Conservation (phyloP, 2,329 filamentous ascomycete genomes). For the Septoria petroselini region DNA sequence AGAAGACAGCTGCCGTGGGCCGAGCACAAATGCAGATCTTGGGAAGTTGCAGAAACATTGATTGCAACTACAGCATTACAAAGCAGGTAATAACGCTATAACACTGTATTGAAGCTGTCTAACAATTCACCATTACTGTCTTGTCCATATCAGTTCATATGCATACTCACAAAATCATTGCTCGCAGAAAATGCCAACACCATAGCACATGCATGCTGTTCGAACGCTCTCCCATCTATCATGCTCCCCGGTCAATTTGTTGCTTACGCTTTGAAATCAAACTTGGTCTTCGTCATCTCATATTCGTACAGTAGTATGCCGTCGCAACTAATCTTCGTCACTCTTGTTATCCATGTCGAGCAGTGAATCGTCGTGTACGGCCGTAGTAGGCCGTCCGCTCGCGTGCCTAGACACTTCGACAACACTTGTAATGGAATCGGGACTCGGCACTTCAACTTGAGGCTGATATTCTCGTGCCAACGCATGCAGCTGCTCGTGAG, state of each 20-base stretch:
- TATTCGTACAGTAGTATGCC: slow-evolving; percentile 4
- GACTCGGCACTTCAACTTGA: slow-evolving; percentile 21
- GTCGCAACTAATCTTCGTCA: neutral
- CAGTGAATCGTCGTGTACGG: slow-evolving; percentile 18
- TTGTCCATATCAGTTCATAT: no score
- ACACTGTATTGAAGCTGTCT: no score
- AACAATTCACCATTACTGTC: no score
- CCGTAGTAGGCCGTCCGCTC: slow-evolving; percentile 14
- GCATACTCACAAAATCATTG: no score
- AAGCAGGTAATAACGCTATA: no score
- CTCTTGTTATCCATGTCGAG: slow-evolving; percentile 10
- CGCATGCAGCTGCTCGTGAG: slow-evolving; percentile 13
- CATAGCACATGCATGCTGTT: neutral
- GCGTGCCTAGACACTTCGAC: slow-evolving; percentile 20
- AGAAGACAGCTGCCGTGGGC: no score
- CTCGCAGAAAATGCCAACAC: no score
- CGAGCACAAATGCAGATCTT: no score
- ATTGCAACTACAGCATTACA: no score
- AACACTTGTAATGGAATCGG: slow-evolving; percentile 27
- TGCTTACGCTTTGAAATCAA: neutral
- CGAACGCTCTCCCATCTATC: neutral
- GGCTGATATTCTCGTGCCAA: slow-evolving; percentile 12
- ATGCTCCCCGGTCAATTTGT: neutral
- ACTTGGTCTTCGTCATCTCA: neutral
- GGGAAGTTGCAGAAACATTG: no score